Percentiles rank a stretch among this genome's conserved stretches.
Conservation (phyloP, 1,284 basidiomycete species). For the Cutaneotrichosporon spelunceum region DNA sequence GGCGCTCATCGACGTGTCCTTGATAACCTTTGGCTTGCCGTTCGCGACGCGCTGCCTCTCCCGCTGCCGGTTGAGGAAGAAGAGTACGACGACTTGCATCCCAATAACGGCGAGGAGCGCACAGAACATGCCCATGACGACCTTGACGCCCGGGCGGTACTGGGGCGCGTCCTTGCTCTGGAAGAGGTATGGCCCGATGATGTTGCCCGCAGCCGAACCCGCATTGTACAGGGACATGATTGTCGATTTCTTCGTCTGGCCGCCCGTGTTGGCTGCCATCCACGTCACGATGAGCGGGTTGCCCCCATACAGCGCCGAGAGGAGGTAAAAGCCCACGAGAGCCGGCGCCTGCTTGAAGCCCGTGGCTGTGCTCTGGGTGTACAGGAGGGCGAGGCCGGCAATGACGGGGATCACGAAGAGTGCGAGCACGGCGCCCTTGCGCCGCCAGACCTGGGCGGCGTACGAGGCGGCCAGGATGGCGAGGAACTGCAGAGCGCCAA, state of each 20-base stretch:
- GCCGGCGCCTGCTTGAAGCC: conserved; percentile 5
- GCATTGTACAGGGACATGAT: conserved; percentile 12
- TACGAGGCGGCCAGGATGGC: conserved; percentile 32
- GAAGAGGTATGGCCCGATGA: conserved; percentile 38
- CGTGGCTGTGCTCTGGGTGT: conserved; percentile 13
- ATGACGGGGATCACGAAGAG: conserved; percentile 22
- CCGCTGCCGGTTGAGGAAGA: conserved; percentile 43
- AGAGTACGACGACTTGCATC: conserved; percentile 36
- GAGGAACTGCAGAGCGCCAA: conserved; percentile 33
- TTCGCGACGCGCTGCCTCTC: conserved; percentile 43
- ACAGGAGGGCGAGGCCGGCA: conserved; percentile 30
- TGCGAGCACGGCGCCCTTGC: conserved; percentile 33
- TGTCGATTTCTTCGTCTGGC: conserved; percentile 30
- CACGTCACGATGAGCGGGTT: conserved; percentile 26
- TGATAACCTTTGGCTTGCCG: conserved; percentile 45
- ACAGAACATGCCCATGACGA: conserved; percentile 46
- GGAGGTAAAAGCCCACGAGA: conserved; percentile 30
- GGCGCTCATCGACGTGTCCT: conserved; percentile 40
- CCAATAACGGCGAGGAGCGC: conserved; percentile 37
- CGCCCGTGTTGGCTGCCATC: conserved; percentile 27
- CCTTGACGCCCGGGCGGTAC: conserved; percentile 45
- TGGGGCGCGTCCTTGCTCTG: conserved; percentile 14
- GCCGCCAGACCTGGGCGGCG: conserved; percentile 30
- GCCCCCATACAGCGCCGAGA: conserved; percentile 24
- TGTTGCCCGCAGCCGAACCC: conserved; percentile 33